phyloP scores from a whole-genome alignment of 768 basidiomycete genomes.

The Filobasidium wieringae region DNA sequence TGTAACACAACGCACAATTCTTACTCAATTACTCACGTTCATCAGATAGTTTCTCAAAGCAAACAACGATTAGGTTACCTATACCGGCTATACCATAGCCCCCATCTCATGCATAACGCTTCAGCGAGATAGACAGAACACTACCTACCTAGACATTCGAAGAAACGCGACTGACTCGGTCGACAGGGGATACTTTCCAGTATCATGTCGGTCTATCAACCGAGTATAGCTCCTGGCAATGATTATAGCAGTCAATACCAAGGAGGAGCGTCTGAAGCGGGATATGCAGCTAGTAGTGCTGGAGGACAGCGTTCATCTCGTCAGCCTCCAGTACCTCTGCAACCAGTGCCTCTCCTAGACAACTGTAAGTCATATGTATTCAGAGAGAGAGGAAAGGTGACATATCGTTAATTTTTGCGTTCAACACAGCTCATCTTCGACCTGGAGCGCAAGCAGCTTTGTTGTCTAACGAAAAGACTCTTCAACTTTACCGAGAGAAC shows the following conservation, averaged over 20 bases:
- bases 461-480: constrained; percentile 86
- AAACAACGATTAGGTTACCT: too few species aligned
- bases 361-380: constrained; percentile 32
- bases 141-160: too few species aligned
- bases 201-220: not conserved
- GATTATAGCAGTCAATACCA: too few species aligned
- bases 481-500: constrained; percentile 93
- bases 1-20: too few species aligned
- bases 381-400: not conserved
- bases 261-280: too few species aligned
- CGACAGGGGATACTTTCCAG: too few species aligned
- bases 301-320: not conserved
- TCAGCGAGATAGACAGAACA: too few species aligned
- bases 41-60: too few species aligned
- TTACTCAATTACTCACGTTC: too few species aligned
- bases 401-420: not conserved
- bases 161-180: too few species aligned
- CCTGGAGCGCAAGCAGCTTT: constrained; percentile 87
- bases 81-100: too few species aligned
- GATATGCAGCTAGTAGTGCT: not conserved
- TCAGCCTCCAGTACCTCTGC: not conserved
- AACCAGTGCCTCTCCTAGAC: constrained; percentile 26
- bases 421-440: constrained; percentile 55
- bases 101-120: too few species aligned
- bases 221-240: not conserved